phyloP scores from a whole-genome alignment of 768 basidiomycete genomes.

The Rubroboletus satanas region DNA sequence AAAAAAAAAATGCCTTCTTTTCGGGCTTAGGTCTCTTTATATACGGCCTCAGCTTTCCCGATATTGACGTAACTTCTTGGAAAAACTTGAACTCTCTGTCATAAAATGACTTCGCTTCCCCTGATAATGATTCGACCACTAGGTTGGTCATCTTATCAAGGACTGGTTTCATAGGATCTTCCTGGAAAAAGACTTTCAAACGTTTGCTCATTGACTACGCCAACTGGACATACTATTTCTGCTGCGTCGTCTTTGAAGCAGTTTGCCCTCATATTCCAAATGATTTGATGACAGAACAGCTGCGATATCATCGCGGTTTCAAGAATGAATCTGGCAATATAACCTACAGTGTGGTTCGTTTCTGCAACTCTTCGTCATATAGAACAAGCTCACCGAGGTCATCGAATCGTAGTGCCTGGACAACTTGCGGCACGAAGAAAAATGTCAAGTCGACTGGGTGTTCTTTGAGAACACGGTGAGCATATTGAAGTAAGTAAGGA shows the following conservation, averaged over 20 bases:
- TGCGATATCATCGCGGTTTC: constrained; percentile 97
- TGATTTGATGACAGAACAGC: constrained; percentile 97
- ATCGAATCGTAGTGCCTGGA: constrained; percentile 91
- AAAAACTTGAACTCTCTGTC: constrained; percentile 96
- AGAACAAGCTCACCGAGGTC: constrained; percentile 58
- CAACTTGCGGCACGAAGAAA: constrained; percentile 98
- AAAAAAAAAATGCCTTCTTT: constrained; percentile 69
- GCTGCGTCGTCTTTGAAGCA: constrained; percentile 89
- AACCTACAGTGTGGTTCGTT: constrained; percentile 48
- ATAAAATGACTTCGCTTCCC: constrained; percentile 84
- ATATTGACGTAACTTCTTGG: constrained; percentile 94
- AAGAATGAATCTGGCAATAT: constrained; percentile 92
- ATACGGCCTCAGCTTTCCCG: constrained; percentile 93
- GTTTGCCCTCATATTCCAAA: constrained; percentile 99
- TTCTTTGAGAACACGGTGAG: constrained; percentile 90
- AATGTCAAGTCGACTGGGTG: constrained; percentile 94
- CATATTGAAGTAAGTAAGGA: constrained; percentile 89
- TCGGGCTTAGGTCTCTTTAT: constrained; percentile 95
- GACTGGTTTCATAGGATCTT: constrained; percentile 93
- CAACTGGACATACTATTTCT: constrained; percentile 57
- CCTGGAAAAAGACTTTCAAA: constrained; percentile 41
- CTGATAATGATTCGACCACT: constrained; percentile 83
- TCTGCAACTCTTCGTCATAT: not conserved
- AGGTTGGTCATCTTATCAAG: constrained; percentile 81
- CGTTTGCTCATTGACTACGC: not conserved